Evolutionary conservation across 257 asterid genomes (phyloP).

Genomic region (Plectranthus barbatus): DNA sequence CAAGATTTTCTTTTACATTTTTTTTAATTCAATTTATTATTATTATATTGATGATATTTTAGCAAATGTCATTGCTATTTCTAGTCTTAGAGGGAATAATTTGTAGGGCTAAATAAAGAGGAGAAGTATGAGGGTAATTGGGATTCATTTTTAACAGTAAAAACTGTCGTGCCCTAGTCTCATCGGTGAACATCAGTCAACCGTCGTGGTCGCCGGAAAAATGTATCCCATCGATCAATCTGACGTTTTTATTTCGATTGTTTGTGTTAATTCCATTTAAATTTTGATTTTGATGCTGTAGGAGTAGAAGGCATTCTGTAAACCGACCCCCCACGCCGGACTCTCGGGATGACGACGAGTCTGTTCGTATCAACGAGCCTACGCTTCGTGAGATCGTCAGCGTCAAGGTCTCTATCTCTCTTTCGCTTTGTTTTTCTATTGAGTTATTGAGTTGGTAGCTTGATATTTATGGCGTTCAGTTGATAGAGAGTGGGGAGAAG

Average conservation of each 20-base stretch:
- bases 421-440: neutral
- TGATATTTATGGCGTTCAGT: conserved; percentile 14
- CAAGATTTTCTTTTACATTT: too few species aligned
- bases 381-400: conserved; percentile 34
- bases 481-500: conserved; percentile 44
- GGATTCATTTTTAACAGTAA: conserved; percentile 6
- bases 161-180: conserved; percentile 17
- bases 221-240: conserved; percentile 14
- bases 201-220: conserved; percentile 5
- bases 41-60: too few species aligned
- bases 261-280: neutral
- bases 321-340: conserved; percentile 49
- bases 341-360: conserved; percentile 24
- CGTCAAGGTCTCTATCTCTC: conserved; percentile 18
- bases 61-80: too few species aligned
- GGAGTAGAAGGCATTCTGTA: conserved; percentile 40
- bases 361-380: conserved; percentile 19
- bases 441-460: neutral
- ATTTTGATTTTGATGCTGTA: conserved; percentile 4
- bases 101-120: too few species aligned
- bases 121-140: neutral
- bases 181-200: conserved; percentile 12
- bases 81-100: too few species aligned
- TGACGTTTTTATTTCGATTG: neutral
- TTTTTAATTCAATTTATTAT: too few species aligned